A percentile compares a stretch with the other conserved stretches of the same genome.
Conservation (phyloP, 257 asterid species). For the Penstemon davidsonii region DNA sequence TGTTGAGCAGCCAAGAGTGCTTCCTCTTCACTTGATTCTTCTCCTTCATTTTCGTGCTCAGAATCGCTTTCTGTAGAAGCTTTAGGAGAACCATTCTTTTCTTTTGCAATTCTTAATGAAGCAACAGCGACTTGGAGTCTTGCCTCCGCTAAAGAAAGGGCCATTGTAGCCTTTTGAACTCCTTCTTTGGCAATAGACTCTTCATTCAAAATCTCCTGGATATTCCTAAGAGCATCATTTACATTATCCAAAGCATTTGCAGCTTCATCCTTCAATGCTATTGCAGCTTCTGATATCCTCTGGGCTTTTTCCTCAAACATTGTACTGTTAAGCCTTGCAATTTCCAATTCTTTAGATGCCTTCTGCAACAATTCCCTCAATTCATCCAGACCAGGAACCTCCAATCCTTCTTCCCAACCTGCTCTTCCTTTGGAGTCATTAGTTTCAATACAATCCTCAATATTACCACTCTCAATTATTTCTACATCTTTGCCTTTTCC, state of each 20-base stretch:
- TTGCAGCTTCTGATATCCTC: constrained; percentile 85
- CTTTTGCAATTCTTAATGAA: constrained; percentile 44
- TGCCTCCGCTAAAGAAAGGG: constrained; percentile 87
- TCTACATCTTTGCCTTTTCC: constrained; percentile 62
- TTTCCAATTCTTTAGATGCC: constrained; percentile 74
- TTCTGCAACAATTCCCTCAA: constrained; percentile 74
- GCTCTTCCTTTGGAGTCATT: constrained; percentile 38
- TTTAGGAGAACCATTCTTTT: constrained; percentile 31
- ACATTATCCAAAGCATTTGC: constrained; percentile 64
- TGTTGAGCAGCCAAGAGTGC: constrained; percentile 58
- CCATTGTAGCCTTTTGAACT: constrained; percentile 58
- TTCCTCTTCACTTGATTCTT: constrained; percentile 51
- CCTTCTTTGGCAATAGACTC: constrained; percentile 73
- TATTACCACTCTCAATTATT: constrained; percentile 37
- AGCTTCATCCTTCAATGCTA: constrained; percentile 85
- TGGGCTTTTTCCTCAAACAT: constrained; percentile 91
- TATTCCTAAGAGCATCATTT: constrained; percentile 44
- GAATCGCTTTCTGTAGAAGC: constrained; percentile 29
- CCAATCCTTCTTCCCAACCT: constrained; percentile 43
- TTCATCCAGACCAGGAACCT: constrained; percentile 67
- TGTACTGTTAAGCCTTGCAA: constrained; percentile 68
- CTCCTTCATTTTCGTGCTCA: constrained; percentile 34
- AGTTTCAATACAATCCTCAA: constrained; percentile 41
- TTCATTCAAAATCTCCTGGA: constrained; percentile 68
- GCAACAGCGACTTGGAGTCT: constrained; percentile 66